A percentile compares a stretch with the other conserved stretches of the same genome.
Evolutionary conservation across 805 yeast genomes (phyloP).

Genomic region (Starmerella vaccinii): DNA sequence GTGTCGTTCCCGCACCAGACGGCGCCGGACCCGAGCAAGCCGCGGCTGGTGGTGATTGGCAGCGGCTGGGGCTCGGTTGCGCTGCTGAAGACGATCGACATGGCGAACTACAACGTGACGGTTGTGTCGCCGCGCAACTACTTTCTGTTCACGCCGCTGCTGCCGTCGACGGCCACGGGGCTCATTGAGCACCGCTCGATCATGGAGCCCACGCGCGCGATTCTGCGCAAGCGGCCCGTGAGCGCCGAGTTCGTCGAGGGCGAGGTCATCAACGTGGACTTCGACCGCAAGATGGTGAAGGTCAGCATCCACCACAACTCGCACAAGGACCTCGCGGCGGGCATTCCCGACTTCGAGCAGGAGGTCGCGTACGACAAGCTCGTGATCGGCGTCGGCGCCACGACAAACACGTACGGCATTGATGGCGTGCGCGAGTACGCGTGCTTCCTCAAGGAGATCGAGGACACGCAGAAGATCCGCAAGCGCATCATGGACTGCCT

Average conservation of each 20-base stretch:
- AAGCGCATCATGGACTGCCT: conserved; percentile 72
- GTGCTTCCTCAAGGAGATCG: conserved; percentile 77
- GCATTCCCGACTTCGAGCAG: conserved; percentile 36
- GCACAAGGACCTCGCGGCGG: conserved; percentile 24
- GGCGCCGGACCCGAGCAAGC: conserved; percentile 48
- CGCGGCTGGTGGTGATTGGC: conserved; percentile 60
- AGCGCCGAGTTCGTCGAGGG: conserved; percentile 85
- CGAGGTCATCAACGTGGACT: conserved; percentile 76
- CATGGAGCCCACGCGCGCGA: conserved; percentile 83
- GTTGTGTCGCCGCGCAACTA: conserved; percentile 91
- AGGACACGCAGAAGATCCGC: conserved; percentile 79
- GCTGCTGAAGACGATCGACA: conserved; percentile 70
- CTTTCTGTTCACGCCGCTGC: conserved; percentile 88
- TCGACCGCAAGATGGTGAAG: conserved; percentile 51
- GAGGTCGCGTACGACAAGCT: conserved; percentile 67
- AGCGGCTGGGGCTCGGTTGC: conserved; percentile 94
- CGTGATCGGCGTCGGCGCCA: conserved; percentile 90
- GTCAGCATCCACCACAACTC: conserved; percentile 35
- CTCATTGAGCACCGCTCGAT: conserved; percentile 81
- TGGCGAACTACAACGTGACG: conserved; percentile 77
- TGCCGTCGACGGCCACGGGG: conserved; percentile 93
- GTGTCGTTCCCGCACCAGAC: conserved; percentile 34
- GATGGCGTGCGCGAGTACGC: conserved; percentile 86
- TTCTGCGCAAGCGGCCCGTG: conserved; percentile 62
- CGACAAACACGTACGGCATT: conserved; percentile 86